A percentile compares a stretch with the other conserved stretches of the same genome.
These are phyloP conservation scores for Tetrahymena borealis DNA, from an alignment of 73 alveolate genomes.

Conservation along the genomic window DNA sequence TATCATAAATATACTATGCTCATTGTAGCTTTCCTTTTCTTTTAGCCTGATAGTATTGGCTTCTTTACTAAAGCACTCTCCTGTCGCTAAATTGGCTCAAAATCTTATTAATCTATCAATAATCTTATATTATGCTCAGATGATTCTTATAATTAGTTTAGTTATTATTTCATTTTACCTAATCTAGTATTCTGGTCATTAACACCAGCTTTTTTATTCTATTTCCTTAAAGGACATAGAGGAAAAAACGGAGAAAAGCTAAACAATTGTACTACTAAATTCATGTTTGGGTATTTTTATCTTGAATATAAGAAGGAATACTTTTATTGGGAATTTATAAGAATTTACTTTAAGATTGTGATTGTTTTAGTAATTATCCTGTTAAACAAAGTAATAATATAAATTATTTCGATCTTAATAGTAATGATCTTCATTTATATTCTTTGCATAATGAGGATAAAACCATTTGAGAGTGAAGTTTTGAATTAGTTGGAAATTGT, in stretches of 20 bases:
- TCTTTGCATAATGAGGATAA: not conserved
- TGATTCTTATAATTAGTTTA: not conserved
- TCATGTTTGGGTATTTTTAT: not conserved
- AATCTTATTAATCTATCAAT: not conserved
- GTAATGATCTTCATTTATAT: not conserved
- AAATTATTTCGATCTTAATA: not conserved
- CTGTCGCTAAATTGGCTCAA: not conserved
- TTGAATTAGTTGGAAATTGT: not conserved
- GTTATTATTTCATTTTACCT: not conserved
- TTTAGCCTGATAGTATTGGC: not conserved
- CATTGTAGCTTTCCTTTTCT: not conserved
- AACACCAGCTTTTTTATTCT: not conserved
- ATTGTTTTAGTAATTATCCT: not conserved
- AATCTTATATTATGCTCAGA: not conserved
- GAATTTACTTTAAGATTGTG: not conserved
- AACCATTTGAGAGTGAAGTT: not conserved
- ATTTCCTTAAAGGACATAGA: not conserved
- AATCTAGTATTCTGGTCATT: not conserved
- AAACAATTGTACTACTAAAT: not conserved
- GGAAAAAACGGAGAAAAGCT: not conserved
- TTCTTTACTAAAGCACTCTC: not conserved
- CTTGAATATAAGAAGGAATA: not conserved
- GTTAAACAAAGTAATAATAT: not conserved
- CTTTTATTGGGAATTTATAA: not conserved
- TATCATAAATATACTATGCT: not conserved